A percentile compares a stretch with the other conserved stretches of the same genome.
phyloP scores from a whole-genome alignment of 148 eudicot genomes.

The Nepenthes mirabilis region DNA sequence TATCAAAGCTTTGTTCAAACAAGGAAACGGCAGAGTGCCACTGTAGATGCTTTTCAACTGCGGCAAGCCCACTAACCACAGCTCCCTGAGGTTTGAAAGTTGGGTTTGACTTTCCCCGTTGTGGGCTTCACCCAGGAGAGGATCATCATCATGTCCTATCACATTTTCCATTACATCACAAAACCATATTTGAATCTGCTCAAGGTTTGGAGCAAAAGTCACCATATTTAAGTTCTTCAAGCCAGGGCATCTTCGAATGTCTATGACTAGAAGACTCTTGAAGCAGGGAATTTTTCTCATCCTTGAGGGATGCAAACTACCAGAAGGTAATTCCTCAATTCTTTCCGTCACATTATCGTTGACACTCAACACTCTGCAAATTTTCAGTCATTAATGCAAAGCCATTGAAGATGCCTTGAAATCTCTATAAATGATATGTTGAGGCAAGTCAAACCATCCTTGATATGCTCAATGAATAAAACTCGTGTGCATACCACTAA shows the following conservation, averaged over 20 bases:
- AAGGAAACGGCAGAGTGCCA: not conserved
- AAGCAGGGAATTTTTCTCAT: not conserved
- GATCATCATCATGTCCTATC: not conserved
- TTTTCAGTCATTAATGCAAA: not conserved
- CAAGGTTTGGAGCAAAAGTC: not conserved
- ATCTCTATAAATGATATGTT: not conserved
- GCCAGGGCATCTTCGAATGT: not conserved
- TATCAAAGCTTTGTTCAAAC: not conserved
- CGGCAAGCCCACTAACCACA: not conserved
- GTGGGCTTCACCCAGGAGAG: not conserved
- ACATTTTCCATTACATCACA: not conserved
- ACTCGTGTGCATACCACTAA: not conserved
- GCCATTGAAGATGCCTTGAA: not conserved
- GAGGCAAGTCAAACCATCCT: not conserved
- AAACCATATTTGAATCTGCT: not conserved
- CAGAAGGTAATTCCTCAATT: not conserved
- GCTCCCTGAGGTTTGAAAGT: not conserved
- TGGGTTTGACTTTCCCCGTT: not conserved
- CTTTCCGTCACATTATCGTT: not conserved
- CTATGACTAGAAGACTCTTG: not conserved
- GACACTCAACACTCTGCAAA: not conserved
- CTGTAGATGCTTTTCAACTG: not conserved
- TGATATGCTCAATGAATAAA: not conserved
- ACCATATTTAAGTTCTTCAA: not conserved
- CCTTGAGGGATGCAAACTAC: not conserved